Evolutionary conservation across 306 rosid species (phyloP).

Genomic region (Pachyrhizus erosus): DNA sequence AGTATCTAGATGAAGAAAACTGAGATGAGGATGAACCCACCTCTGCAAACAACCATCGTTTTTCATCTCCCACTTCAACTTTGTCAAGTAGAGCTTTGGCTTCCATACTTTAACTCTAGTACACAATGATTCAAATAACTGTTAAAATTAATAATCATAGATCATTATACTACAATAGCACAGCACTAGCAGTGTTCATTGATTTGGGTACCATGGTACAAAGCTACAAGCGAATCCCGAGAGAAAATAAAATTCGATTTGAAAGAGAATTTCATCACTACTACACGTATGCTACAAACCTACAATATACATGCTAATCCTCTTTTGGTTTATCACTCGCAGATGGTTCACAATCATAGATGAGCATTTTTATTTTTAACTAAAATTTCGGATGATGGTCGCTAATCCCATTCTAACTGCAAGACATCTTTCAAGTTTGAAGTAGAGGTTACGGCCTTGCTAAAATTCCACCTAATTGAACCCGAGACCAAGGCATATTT

Average conservation of each 20-base stretch:
- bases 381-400: background rate
- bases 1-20: too few species aligned
- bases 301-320: slow-evolving; percentile 14
- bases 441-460: background rate
- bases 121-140: background rate
- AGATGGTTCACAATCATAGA: background rate
- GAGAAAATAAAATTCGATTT: background rate
- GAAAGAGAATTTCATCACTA: slow-evolving; percentile 1
- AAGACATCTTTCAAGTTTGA: background rate
- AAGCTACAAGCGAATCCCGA: slow-evolving; percentile 12
- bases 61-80: too few species aligned
- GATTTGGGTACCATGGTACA: background rate
- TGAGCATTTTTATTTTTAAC: background rate
- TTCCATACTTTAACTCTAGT: background rate
- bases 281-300: slow-evolving; percentile 21
- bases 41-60: too few species aligned
- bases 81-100: background rate
- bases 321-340: slow-evolving; percentile 11
- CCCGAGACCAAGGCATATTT: background rate
- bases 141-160: background rate
- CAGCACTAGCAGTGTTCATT: background rate
- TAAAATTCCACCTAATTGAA: background rate
- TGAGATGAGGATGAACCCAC: too few species aligned
- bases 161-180: too few species aligned
- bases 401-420: background rate